A percentile compares a stretch with the other conserved stretches of the same genome.
phyloP scores from a whole-genome alignment of 1,284 basidiomycete species.

The Malassezia equina region DNA sequence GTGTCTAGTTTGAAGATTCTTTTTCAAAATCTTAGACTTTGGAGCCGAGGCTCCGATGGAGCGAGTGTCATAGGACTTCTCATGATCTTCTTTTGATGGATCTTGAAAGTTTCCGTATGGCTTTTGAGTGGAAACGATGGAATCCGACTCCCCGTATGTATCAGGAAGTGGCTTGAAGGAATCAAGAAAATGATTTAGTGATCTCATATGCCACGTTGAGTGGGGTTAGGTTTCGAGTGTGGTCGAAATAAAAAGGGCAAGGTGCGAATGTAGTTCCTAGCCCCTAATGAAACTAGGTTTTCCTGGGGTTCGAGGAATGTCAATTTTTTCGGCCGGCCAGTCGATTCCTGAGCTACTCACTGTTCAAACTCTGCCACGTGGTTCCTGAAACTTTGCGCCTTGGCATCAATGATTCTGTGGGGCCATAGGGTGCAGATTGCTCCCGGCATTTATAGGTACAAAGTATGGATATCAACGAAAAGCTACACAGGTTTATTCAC shows the following conservation, averaged over 20 bases:
- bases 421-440: too few relatives aligned
- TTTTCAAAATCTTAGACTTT: not conserved
- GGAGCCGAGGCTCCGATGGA: not conserved
- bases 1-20: conserved; percentile 5
- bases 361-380: not conserved
- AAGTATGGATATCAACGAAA: not conserved
- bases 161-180: not conserved
- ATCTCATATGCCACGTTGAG: not conserved
- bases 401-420: too few relatives aligned
- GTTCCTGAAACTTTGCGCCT: not conserved
- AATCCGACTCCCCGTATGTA: not conserved
- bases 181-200: not conserved
- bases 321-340: not conserved
- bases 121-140: not conserved
- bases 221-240: not conserved
- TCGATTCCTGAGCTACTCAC: too few relatives aligned
- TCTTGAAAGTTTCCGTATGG: not conserved
- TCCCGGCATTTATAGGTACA: not conserved
- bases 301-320: not conserved
- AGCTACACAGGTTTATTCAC: not conserved
- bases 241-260: not conserved
- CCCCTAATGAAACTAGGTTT: not conserved
- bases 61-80: not conserved
- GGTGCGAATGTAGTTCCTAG: not conserved
- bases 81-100: not conserved